Conservation (phyloP, 805 yeast genomes). For the Zygotorulaspora danielsina region DNA sequence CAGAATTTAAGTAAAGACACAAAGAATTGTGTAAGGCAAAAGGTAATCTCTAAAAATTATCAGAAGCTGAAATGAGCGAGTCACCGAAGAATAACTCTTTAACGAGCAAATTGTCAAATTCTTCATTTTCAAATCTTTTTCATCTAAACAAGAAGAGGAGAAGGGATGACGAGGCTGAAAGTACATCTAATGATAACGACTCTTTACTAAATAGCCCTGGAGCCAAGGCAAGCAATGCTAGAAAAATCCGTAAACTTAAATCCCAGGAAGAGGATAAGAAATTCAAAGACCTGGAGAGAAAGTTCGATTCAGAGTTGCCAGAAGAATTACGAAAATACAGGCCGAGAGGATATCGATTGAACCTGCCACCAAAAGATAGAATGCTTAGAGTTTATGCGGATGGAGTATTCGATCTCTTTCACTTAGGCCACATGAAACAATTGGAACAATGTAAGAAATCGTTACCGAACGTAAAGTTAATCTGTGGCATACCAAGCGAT, state of each 20-base stretch:
- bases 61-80: slow-evolving; percentile 7
- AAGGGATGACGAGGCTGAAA: slow-evolving; percentile 29
- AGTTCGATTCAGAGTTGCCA: slow-evolving; percentile 61
- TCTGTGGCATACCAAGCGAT: slow-evolving; percentile 91
- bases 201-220: slow-evolving; percentile 8
- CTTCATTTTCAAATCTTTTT: slow-evolving; percentile 35
- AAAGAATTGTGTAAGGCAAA: neutral
- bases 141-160: slow-evolving; percentile 28
- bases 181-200: slow-evolving; percentile 25
- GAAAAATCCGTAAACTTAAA: slow-evolving; percentile 20
- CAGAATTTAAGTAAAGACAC: neutral
- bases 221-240: neutral
- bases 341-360: slow-evolving; percentile 73
- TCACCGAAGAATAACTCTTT: slow-evolving; percentile 15
- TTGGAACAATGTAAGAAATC: slow-evolving; percentile 94
- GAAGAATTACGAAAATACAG: slow-evolving; percentile 69
- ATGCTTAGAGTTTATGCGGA: slow-evolving; percentile 96
- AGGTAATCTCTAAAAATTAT: too few relatives aligned
- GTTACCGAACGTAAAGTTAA: slow-evolving; percentile 75
- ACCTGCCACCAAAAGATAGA: slow-evolving; percentile 77
- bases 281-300: slow-evolving; percentile 46
- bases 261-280: slow-evolving; percentile 22
- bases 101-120: slow-evolving; percentile 28
- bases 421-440: slow-evolving; percentile 96
- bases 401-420: slow-evolving; percentile 96